These are phyloP conservation scores for Phytophthora fragariae DNA, from an alignment of 352 stramenopile species.

Conservation along the genomic window DNA sequence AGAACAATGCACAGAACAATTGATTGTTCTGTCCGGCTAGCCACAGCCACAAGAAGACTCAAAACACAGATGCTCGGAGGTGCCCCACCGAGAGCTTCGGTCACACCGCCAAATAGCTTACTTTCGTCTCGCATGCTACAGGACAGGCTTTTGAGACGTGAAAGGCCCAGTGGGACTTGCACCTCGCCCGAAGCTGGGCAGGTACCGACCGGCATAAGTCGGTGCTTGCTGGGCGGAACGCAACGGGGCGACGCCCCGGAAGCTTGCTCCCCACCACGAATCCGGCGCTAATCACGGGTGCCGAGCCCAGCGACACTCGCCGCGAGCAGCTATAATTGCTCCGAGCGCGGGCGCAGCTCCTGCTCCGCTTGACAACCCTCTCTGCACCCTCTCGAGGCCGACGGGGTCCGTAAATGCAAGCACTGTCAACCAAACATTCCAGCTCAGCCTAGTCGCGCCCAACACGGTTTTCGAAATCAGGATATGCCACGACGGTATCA, in stretches of 20 bases:
- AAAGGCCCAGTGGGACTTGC: constrained; percentile 14
- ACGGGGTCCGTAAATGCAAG: not conserved
- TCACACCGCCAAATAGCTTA: not conserved
- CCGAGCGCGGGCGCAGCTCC: not conserved
- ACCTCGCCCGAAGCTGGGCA: not conserved
- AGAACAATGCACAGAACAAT: no score
- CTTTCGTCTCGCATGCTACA: not conserved
- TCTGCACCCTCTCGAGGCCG: not conserved
- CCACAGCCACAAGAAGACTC: no score
- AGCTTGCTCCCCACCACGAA: constrained; percentile 14
- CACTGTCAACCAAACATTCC: not conserved
- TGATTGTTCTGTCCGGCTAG: no score
- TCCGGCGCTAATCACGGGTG: constrained; percentile 26
- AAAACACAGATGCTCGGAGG: not conserved
- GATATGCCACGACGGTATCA: no score
- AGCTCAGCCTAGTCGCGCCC: not conserved
- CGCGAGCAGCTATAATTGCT: not conserved
- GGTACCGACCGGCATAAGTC: constrained; percentile 20
- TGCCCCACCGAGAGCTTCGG: constrained; percentile 16
- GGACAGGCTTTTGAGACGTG: constrained; percentile 24
- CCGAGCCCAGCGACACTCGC: constrained; percentile 27
- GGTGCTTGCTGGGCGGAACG: constrained; percentile 8
- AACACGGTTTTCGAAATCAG: not conserved
- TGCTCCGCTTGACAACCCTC: not conserved
- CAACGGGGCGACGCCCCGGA: constrained; percentile 21